phyloP scores from a whole-genome alignment of 805 yeast genomes.

The Helenozyma baotianmanensis region DNA sequence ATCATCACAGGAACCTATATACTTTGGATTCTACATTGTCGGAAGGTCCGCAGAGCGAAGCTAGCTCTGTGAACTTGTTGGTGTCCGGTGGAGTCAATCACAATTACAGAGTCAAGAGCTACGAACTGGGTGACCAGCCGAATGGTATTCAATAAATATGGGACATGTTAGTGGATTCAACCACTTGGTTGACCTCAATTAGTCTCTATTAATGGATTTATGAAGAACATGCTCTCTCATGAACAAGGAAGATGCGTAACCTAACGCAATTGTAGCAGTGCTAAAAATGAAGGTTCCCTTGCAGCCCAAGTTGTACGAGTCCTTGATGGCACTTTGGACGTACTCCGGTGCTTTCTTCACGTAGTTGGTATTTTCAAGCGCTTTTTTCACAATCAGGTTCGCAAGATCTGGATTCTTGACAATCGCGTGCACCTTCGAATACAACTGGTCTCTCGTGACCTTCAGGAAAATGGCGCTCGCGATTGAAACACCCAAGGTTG shows the following conservation, averaged over 20 bases:
- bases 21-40: conserved; percentile 5
- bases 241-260: conserved; percentile 39
- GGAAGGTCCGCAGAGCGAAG: neutral
- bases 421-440: conserved; percentile 5
- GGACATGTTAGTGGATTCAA: too few species aligned
- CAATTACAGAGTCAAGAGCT: conserved; percentile 6
- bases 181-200: neutral
- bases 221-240: conserved; percentile 59
- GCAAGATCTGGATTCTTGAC: conserved; percentile 29
- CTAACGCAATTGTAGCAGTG: conserved; percentile 34
- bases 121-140: neutral
- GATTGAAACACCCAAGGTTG: conserved; percentile 74
- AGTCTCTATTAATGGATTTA: conserved; percentile 44
- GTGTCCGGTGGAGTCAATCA: conserved; percentile 17
- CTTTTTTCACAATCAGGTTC: conserved; percentile 42
- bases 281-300: conserved; percentile 52
- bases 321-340: conserved; percentile 43
- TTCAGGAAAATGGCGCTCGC: conserved; percentile 65
- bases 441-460: conserved; percentile 28
- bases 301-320: conserved; percentile 49
- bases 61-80: conserved; percentile 3
- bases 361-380: conserved; percentile 55
- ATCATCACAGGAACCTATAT: conserved; percentile 10
- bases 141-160: neutral
- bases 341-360: conserved; percentile 49